Evolutionary conservation across 305 asterid genomes (phyloP), one percentile per base, ranked within the genome.

Genomic region (Ilex paraguariensis): DNA sequence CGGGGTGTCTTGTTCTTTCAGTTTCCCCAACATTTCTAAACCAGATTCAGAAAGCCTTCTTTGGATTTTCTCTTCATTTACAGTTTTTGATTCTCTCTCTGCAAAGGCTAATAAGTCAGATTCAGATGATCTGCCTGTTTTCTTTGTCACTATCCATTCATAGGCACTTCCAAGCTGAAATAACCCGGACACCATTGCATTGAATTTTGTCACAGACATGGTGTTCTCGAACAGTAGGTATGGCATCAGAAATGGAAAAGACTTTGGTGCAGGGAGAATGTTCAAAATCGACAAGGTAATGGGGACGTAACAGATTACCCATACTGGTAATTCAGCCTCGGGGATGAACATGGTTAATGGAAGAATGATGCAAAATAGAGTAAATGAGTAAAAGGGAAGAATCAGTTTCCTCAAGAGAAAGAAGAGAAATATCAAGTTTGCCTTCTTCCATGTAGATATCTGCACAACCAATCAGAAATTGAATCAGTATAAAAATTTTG

Each of bases 401-500:
- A 54, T 54, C 11, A 54, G 57, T 17, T 54, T 54, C 32, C 57
- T 54, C 32, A 54, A 15, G 8, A 54, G 57, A 15, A 54, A 54
- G 57, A 54, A 54, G 57, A 54, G 57, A 28, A 54, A 54, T 54
- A 54, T 54, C 57, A 54, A 54, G 57, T 54, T 54, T 21, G 57
- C 57, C 32, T 54, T 54, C 57, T 54, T 54, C 57, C 57, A 14
- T 8, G n/a, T 54, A 8, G 31, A 15, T 3, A 54, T 54, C 57
- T 54, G 57, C 30, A 54, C 32, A 54, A 15, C 13, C 11, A 6
- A 54, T 14, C 31, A 54, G 5, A 54, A 54, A 54, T 54, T 54
- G 32, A 50, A 12, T 7, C 48, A 42, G 48, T 11, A 42, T 42
- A 11, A 11, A 42, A 42, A 42, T 42, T 46, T 11, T 7, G 52